These are phyloP conservation scores for Jamesozyma spencerorum DNA, from an alignment of 805 yeast species.

Conservation along the genomic window DNA sequence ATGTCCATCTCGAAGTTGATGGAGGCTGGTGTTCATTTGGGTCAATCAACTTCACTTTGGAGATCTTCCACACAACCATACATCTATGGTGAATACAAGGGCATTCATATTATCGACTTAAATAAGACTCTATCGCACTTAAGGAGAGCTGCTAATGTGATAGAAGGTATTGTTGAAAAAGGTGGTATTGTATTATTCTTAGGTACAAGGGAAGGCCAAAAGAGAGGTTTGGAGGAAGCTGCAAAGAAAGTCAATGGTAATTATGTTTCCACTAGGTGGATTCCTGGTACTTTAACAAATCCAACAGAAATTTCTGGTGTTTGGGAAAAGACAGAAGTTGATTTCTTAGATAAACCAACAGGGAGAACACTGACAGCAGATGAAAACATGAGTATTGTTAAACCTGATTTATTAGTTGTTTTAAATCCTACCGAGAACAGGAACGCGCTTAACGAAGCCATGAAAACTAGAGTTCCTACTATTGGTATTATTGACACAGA, in stretches of 20 bases:
- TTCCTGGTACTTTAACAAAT: conserved; percentile 90
- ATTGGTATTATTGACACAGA: conserved; percentile 92
- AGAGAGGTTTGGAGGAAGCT: conserved; percentile 64
- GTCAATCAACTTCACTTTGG: conserved; percentile 75
- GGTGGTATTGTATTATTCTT: conserved; percentile 83
- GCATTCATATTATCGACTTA: conserved; percentile 83
- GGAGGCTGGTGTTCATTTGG: conserved; percentile 92
- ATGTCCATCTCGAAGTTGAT: conserved; percentile 60
- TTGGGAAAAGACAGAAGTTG: conserved; percentile 66
- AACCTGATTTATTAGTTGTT: conserved; percentile 82
- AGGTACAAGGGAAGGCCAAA: conserved; percentile 76
- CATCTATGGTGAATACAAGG: conserved; percentile 80
- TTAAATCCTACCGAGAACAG: conserved; percentile 84
- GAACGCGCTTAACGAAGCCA: conserved; percentile 73
- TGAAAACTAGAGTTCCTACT: conserved; percentile 76
- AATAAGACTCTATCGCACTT: conserved; percentile 71
- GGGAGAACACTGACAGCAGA: conserved; percentile 44
- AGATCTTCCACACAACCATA: conserved; percentile 78
- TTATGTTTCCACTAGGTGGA: conserved; percentile 80
- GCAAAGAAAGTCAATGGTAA: conserved; percentile 71
- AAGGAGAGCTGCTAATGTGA: conserved; percentile 77
- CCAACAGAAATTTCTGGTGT: conserved; percentile 51
- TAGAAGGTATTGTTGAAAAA: conserved; percentile 66
- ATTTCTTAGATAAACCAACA: conserved; percentile 62
- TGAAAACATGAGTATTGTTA: conserved; percentile 47